A percentile compares a stretch with the other conserved stretches of the same genome.
These are phyloP conservation scores for Coniochaeta sp. DNA, from an alignment of 2,329 filamentous ascomycete species.

Conservation along the genomic window DNA sequence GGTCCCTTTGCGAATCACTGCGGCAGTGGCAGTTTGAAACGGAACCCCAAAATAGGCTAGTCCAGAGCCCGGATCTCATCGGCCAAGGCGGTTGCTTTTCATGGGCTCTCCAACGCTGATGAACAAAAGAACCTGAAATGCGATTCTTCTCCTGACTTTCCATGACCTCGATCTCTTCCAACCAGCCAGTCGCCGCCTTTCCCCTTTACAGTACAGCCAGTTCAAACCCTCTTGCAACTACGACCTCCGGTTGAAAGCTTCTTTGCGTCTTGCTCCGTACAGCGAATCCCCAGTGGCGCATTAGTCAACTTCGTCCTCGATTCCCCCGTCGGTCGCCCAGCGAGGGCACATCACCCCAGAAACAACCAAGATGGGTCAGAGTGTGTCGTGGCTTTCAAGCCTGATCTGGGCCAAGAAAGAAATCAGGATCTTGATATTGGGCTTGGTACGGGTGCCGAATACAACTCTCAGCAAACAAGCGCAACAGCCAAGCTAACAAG, in stretches of 20 bases:
- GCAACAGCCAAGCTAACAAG: slow-evolving; percentile 7
- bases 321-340: not conserved
- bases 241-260: not conserved
- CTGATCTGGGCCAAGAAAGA: slow-evolving; percentile 93
- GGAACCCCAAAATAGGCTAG: not conserved
- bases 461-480: not conserved
- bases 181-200: not conserved
- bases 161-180: not conserved
- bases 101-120: not conserved
- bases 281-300: not conserved
- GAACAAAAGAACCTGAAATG: not conserved
- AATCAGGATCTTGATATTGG: slow-evolving; percentile 90
- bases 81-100: not conserved
- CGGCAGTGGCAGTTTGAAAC: not conserved
- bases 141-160: not conserved
- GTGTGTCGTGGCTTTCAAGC: slow-evolving; percentile 62
- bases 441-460: slow-evolving; percentile 58
- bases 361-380: slow-evolving; percentile 49
- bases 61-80: not conserved
- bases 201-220: not conserved
- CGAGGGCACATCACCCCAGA: not conserved
- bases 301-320: not conserved
- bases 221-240: not conserved
- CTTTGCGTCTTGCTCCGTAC: not conserved
- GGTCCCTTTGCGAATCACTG: not conserved